Conservation (phyloP, 176 grass and related monocot species). For the Alloteropsis semialata region DNA sequence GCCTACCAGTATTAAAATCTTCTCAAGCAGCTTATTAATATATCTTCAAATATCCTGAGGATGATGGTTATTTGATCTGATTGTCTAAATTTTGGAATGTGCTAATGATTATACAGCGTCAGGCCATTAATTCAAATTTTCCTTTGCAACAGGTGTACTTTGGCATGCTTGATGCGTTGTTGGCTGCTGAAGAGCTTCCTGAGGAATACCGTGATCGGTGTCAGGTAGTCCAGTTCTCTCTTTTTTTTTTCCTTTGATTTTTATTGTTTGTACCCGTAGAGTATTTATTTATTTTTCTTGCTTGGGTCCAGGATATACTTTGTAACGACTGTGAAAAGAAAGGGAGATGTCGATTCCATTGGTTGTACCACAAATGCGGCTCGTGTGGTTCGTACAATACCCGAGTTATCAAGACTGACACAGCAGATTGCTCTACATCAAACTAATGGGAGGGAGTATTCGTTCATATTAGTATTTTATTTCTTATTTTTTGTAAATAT, state of each 20-base stretch:
- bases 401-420: slow-evolving; percentile 86
- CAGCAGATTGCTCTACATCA: slow-evolving; percentile 58
- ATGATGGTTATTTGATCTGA: neutral
- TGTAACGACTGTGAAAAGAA: slow-evolving; percentile 95
- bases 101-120: neutral
- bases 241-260: slow-evolving; percentile 23
- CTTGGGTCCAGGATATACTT: slow-evolving; percentile 64
- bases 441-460: slow-evolving; percentile 30
- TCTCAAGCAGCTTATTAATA: neutral
- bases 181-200: slow-evolving; percentile 91
- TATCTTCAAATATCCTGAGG: neutral
- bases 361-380: slow-evolving; percentile 95
- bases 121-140: neutral
- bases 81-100: neutral
- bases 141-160: slow-evolving; percentile 73
- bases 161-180: slow-evolving; percentile 97
- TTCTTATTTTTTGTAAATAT: slow-evolving; percentile 47
- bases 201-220: slow-evolving; percentile 91
- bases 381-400: slow-evolving; percentile 95
- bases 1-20: neutral
- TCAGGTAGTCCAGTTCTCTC: slow-evolving; percentile 65
- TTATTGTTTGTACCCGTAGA: neutral
- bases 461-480: slow-evolving; percentile 13
- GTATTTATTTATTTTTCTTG: slow-evolving; percentile 22
- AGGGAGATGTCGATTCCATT: slow-evolving; percentile 81